Percentiles rank a stretch among this genome's conserved stretches.
Evolutionary conservation across 2,329 filamentous ascomycete genomes (phyloP).

Genomic region (Pseudopithomyces maydicus): DNA sequence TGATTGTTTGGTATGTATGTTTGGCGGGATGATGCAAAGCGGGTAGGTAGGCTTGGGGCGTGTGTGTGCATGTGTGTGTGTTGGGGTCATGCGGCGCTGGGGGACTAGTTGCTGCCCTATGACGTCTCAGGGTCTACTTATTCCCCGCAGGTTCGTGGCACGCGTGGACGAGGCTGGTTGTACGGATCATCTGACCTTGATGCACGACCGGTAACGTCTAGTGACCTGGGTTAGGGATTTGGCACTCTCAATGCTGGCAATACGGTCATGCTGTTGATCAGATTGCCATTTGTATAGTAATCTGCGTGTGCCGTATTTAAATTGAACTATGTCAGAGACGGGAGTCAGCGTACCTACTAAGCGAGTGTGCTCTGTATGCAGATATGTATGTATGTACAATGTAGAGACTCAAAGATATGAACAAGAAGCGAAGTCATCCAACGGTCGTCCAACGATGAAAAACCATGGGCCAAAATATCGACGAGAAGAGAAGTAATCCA

Average conservation of each 20-base stretch:
- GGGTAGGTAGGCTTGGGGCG: not conserved
- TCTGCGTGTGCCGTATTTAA: no score
- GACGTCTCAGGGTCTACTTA: slow-evolving; percentile 3
- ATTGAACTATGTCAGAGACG: not conserved
- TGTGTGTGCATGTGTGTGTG: no score
- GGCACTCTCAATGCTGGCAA: no score
- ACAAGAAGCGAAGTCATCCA: not conserved
- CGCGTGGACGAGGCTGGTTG: no score
- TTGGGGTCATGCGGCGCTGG: not conserved
- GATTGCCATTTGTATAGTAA: no score
- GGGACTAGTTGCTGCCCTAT: not conserved
- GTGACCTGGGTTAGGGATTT: no score
- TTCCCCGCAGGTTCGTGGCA: no score
- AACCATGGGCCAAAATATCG: not conserved
- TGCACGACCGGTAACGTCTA: no score
- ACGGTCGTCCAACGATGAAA: not conserved
- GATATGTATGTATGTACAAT: not conserved
- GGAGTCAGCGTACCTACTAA: not conserved
- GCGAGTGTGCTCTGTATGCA: not conserved
- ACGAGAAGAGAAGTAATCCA: not conserved
- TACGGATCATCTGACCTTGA: no score
- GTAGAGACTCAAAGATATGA: not conserved
- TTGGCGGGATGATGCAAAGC: not conserved
- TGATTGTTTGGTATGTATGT: not conserved
- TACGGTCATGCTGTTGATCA: no score